A percentile compares a stretch with the other conserved stretches of the same genome.
These are phyloP conservation scores for Boletus bicolor DNA, from an alignment of 768 basidiomycete genomes.

Conservation along the genomic window DNA sequence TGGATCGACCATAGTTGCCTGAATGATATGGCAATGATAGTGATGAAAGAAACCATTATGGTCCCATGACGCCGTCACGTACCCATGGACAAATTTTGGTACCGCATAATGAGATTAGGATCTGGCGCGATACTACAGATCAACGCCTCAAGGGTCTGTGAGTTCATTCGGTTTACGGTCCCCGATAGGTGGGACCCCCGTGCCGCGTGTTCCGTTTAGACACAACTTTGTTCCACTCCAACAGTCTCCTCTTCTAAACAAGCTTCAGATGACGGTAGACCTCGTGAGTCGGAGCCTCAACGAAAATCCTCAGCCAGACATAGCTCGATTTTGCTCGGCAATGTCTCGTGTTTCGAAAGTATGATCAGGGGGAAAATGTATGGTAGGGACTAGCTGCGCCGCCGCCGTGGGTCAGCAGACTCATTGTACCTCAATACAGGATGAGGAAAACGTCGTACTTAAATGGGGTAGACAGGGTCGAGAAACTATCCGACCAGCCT, in stretches of 20 bases:
- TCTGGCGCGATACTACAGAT: neutral
- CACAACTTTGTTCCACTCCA: neutral
- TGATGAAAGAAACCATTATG: neutral
- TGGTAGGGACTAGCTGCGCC: neutral
- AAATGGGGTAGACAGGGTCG: neutral
- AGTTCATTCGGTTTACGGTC: neutral
- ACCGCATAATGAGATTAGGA: neutral
- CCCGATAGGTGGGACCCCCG: neutral
- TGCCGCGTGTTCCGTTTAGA: neutral
- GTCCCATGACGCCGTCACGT: neutral
- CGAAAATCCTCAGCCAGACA: neutral
- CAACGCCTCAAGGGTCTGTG: neutral
- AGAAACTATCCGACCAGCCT: neutral
- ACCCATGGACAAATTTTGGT: neutral
- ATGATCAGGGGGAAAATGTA: neutral
- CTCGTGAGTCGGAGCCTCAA: neutral
- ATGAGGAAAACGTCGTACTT: slow-evolving; percentile 1
- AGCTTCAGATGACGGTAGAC: no score
- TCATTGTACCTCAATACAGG: neutral
- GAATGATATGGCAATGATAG: neutral
- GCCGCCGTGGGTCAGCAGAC: neutral
- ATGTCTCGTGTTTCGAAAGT: neutral
- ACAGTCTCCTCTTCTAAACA: neutral
- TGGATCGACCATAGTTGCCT: slow-evolving; percentile 7
- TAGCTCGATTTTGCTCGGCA: neutral